Evolutionary conservation across 352 stramenopile genomes (phyloP).

Genomic region (Pythium rhizo-oryzae): DNA sequence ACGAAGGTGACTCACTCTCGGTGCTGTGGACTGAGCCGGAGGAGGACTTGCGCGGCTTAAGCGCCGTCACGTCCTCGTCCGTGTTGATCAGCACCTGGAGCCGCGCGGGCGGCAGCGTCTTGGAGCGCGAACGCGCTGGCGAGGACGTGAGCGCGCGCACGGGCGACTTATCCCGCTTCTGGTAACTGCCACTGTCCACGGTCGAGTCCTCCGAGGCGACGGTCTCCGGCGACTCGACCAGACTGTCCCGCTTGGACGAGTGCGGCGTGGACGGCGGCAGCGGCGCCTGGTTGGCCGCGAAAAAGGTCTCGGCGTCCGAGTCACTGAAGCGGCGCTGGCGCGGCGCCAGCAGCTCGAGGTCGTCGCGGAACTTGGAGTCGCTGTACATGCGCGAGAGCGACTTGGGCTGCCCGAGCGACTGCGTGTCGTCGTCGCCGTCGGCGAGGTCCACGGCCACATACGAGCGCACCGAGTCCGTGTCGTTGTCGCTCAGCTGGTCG

Average conservation of each 20-base stretch:
- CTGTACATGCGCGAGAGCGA: conserved; percentile 77
- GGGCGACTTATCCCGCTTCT: conserved; percentile 1
- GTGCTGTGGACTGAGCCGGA: conserved; percentile 46
- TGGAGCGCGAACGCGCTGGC: conserved; percentile 21
- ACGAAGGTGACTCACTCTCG: conserved; percentile 49
- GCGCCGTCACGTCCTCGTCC: no score
- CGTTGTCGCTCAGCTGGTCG: conserved; percentile 59
- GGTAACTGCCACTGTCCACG: neutral
- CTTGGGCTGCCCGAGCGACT: conserved; percentile 52
- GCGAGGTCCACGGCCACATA: conserved; percentile 80
- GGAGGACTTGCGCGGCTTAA: conserved; percentile 58
- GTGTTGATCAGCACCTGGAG: conserved; percentile 20
- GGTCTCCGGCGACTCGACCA: conserved; percentile 1
- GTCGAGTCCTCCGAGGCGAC: neutral
- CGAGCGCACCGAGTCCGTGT: conserved; percentile 76
- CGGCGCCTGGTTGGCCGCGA: conserved; percentile 32
- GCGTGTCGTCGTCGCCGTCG: conserved; percentile 57
- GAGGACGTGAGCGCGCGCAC: conserved; percentile 1
- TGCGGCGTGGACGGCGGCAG: neutral
- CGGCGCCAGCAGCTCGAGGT: neutral
- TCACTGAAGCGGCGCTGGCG: conserved; percentile 82
- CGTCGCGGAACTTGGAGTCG: conserved; percentile 40
- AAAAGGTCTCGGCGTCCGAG: conserved; percentile 77
- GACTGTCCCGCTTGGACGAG: neutral
- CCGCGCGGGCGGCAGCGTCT: conserved; percentile 21